phyloP scores from a whole-genome alignment of 2,329 filamentous ascomycete species.

The Neurospora sp. region DNA sequence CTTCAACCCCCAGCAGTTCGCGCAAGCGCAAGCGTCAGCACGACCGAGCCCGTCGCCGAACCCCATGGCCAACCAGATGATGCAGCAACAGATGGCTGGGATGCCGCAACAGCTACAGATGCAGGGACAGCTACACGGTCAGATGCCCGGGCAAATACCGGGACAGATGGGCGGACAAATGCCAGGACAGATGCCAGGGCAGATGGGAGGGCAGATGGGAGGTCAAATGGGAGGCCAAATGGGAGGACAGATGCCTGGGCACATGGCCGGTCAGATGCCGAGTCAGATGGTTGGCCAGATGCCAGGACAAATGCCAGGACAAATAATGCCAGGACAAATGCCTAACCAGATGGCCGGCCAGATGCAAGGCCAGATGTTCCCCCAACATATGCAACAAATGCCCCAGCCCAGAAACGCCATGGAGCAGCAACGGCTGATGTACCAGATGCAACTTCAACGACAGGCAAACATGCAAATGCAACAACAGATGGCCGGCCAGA shows the following conservation, averaged over 20 bases:
- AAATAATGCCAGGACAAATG: neutral
- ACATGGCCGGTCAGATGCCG: constrained; percentile 26
- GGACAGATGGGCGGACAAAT: constrained; percentile 29
- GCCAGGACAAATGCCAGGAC: constrained; percentile 7
- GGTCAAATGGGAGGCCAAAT: constrained; percentile 28
- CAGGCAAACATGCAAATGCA: constrained; percentile 43
- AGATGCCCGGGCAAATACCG: constrained; percentile 22
- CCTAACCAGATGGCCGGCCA: neutral
- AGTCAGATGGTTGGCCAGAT: constrained; percentile 9
- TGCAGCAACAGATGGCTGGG: constrained; percentile 40
- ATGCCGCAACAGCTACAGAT: constrained; percentile 27
- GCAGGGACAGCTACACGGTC: constrained; percentile 28
- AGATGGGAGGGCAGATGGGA: constrained; percentile 4
- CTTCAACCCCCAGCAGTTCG: constrained; percentile 49
- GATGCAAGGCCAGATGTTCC: constrained; percentile 22
- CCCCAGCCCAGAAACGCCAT: constrained; percentile 43
- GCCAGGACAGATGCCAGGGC: constrained; percentile 3
- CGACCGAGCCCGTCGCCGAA: constrained; percentile 46
- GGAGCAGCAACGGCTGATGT: constrained; percentile 67
- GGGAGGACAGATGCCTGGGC: constrained; percentile 27
- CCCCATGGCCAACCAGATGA: constrained; percentile 44
- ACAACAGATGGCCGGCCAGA: constrained; percentile 22
- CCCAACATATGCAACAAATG: constrained; percentile 31
- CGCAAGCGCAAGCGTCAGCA: constrained; percentile 44
- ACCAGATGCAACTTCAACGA: constrained; percentile 76